phyloP scores from a whole-genome alignment of 805 yeast species.

The Suhomyces xylopsoci region DNA sequence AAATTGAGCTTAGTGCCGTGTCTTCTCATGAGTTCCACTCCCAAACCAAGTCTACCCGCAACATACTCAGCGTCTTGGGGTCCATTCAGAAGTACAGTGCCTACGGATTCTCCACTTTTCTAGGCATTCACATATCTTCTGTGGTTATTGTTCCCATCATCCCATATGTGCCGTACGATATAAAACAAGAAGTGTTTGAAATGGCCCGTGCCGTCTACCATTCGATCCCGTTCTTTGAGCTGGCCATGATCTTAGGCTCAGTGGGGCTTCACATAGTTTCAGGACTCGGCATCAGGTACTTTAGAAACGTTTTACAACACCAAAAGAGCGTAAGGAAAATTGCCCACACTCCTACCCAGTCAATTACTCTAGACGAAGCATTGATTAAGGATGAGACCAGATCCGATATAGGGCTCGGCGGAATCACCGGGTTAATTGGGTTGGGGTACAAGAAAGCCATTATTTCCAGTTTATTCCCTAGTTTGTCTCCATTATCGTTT shows the following conservation, averaged over 20 bases:
- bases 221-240: conserved; percentile 46
- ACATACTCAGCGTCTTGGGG: background rate
- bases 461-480: conserved; percentile 39
- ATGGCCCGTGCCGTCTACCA: conserved; percentile 64
- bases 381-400: conserved; percentile 31
- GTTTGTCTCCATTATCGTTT: conserved; percentile 53
- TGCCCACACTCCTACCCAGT: background rate
- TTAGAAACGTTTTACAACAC: conserved; percentile 22
- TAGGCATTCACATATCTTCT: conserved; percentile 54
- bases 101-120: conserved; percentile 52
- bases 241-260: conserved; percentile 45
- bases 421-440: conserved; percentile 54
- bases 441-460: conserved; percentile 50
- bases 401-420: conserved; percentile 59
- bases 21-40: background rate
- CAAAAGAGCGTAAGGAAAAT: conserved; percentile 20
- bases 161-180: conserved; percentile 32
- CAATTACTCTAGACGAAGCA: conserved; percentile 12
- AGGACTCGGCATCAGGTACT: conserved; percentile 47
- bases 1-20: background rate
- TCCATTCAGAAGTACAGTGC: conserved; percentile 59
- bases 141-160: conserved; percentile 53
- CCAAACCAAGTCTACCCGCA: background rate
- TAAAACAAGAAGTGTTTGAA: conserved; percentile 54
- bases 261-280: conserved; percentile 47